Conservation (phyloP, 2,329 filamentous ascomycete species). For the Colletotrichum sp. region DNA sequence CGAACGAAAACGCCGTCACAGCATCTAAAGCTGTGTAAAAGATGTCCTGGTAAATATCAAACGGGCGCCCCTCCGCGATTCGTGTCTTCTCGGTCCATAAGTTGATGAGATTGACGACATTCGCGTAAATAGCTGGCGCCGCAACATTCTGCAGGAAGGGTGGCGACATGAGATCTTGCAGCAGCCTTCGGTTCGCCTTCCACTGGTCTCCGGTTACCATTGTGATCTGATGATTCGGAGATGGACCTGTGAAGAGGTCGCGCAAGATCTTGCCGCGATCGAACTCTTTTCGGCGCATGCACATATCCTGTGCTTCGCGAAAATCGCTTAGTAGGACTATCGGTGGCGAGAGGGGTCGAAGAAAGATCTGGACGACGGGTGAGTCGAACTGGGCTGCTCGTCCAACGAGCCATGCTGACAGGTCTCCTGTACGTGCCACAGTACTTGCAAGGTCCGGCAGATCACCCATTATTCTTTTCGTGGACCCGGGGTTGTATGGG, state of each 20-base stretch:
- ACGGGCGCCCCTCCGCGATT: slow-evolving; percentile 32
- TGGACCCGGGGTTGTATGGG: not conserved
- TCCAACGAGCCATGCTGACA: slow-evolving; percentile 25
- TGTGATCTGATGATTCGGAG: slow-evolving; percentile 35
- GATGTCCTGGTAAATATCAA: slow-evolving; percentile 31
- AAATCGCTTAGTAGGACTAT: slow-evolving; percentile 35
- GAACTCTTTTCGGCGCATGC: slow-evolving; percentile 37
- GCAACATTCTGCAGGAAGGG: slow-evolving; percentile 36
- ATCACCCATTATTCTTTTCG: not conserved
- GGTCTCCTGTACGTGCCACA: not conserved
- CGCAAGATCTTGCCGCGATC: slow-evolving; percentile 25
- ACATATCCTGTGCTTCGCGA: slow-evolving; percentile 37
- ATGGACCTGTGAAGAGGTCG: not conserved
- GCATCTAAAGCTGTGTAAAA: slow-evolving; percentile 33
- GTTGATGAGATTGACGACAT: slow-evolving; percentile 31
- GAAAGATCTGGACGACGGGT: slow-evolving; percentile 37
- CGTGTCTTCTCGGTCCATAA: slow-evolving; percentile 36
- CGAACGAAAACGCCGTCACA: slow-evolving; percentile 34
- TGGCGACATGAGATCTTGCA: slow-evolving; percentile 41
- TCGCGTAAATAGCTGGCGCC: slow-evolving; percentile 36
- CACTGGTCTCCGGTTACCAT: slow-evolving; percentile 31
- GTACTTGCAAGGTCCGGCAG: not conserved
- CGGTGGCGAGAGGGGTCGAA: slow-evolving; percentile 33
- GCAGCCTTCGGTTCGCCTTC: slow-evolving; percentile 35
- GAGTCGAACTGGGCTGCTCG: slow-evolving; percentile 27